phyloP scores from a whole-genome alignment of 305 asterid species.

The Plantago lanceolata region DNA sequence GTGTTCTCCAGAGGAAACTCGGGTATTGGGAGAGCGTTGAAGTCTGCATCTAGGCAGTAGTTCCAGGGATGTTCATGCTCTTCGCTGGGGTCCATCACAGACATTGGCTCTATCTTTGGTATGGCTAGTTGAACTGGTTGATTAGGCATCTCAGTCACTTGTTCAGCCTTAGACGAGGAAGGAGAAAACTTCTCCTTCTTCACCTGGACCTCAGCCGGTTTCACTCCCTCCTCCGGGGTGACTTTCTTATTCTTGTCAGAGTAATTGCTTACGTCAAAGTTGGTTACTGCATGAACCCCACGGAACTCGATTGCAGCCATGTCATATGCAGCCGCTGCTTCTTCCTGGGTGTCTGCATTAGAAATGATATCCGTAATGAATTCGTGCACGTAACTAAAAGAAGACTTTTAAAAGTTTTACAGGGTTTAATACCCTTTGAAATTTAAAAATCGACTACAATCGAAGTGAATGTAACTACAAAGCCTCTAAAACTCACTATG shows the following conservation, averaged over 20 bases:
- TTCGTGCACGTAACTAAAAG: background rate
- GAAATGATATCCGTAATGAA: background rate
- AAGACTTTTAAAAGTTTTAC: background rate
- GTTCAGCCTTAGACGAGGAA: background rate
- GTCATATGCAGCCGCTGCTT: conserved; percentile 91
- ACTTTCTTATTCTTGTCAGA: conserved; percentile 42
- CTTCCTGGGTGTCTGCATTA: conserved; percentile 81
- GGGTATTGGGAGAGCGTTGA: conserved; percentile 29
- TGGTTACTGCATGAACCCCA: conserved; percentile 81
- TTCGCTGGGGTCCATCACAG: conserved; percentile 21
- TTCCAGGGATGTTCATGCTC: conserved; percentile 30
- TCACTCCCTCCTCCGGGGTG: conserved; percentile 23
- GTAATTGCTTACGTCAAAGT: conserved; percentile 75
- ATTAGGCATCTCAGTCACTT: background rate
- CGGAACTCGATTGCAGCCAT: conserved; percentile 79
- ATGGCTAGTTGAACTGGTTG: background rate
- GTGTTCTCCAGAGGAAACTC: conserved; percentile 37
- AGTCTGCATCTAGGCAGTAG: conserved; percentile 17
- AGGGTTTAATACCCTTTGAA: too few species aligned
- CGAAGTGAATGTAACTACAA: too few species aligned
- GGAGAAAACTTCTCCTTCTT: conserved; percentile 17
- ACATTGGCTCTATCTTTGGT: conserved; percentile 11
- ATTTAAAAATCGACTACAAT: too few species aligned
- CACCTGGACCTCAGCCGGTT: conserved; percentile 28
- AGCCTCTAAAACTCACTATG: background rate